Base-by-base conservation (phyloP, 495 filamentous ascomycete species). In the Aspergillus hancockii region DNA sequence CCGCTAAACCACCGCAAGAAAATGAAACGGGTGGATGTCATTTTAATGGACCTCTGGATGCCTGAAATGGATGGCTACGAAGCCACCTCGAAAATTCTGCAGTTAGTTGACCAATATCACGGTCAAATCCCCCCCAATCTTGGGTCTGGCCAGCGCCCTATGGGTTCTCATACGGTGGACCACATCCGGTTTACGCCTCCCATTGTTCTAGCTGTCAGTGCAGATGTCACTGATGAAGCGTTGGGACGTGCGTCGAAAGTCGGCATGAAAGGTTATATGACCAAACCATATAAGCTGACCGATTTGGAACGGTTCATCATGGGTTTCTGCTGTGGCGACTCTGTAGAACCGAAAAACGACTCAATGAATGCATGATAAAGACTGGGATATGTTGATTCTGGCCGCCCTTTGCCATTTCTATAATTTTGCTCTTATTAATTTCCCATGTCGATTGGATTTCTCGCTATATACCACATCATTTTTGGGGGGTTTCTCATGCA, bases 21-120 rank as follows among this genome's bases (percentile, higher is more conserved):
- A 55, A 49, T 73, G 28, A 80, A 76, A 54, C 63, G 75, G 6
- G 84, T 92, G 58, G 83, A 91, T 66, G 79, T 89, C 0, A 78
- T 93, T 21, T 70, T 92, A 28, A 93, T 93, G 90, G 90, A 93
- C 70, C 79, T 93, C 7, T 93, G 90, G 90, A 93, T 93, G 90
- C 90, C 90, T 2, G 78, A 84, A 57, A 89, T 91, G 84, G 90
- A 93, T 64, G 90, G 90, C 3, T 92, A 90, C 56, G 85, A 92
- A 67, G 90, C 90, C 7, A 85, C 89, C 0, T 77, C 81, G 51
- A 71, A 72, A 25, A 93, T 93, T 57, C 70, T 88, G n/a, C 71
- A 78, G 53, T 76, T 87, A 68, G 71, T 79, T 36, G 64, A 73
- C 52, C 72, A 77, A 41, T 65, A 74, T 38, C 67, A 65, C 23